Conservation (phyloP, 1,139 yeast genomes). For the Candida tropicalis region DNA sequence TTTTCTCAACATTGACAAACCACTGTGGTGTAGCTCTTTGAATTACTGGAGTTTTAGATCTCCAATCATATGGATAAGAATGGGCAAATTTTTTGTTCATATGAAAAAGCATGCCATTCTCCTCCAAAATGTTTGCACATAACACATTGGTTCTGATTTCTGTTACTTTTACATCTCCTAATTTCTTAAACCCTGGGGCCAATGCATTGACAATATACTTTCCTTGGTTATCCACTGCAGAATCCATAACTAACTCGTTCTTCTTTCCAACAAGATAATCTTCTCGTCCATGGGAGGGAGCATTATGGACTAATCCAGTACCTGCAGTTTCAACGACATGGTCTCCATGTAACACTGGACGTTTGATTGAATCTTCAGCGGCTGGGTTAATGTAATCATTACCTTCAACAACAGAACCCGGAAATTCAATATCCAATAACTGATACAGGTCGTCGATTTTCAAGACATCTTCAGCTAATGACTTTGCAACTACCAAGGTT, state of each 20-base stretch:
- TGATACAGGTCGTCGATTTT: constrained; percentile 39
- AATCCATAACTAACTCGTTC: constrained; percentile 58
- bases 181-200: constrained; percentile 39
- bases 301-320: constrained; percentile 94
- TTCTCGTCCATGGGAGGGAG: constrained; percentile 97
- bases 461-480: constrained; percentile 37
- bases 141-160: constrained; percentile 52
- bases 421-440: constrained; percentile 15
- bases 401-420: constrained; percentile 50
- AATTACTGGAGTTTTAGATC: constrained; percentile 93
- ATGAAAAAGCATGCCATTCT: constrained; percentile 49
- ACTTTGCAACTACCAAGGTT: constrained; percentile 51
- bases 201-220: constrained; percentile 53
- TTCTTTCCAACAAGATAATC: constrained; percentile 75
- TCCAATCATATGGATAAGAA: constrained; percentile 96
- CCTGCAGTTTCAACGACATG: constrained; percentile 86
- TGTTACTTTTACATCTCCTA: constrained; percentile 64
- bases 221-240: constrained; percentile 83
- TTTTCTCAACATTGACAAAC: constrained; percentile 84
- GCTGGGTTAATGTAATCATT: constrained; percentile 61
- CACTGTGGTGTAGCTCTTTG: constrained; percentile 96
- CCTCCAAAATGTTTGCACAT: constrained; percentile 41
- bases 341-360: constrained; percentile 74
- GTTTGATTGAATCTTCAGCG: constrained; percentile 30
- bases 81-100: constrained; percentile 61